Evolutionary conservation across 495 filamentous ascomycete genomes (phyloP).

Genomic region (Gamarada debralockiae): DNA sequence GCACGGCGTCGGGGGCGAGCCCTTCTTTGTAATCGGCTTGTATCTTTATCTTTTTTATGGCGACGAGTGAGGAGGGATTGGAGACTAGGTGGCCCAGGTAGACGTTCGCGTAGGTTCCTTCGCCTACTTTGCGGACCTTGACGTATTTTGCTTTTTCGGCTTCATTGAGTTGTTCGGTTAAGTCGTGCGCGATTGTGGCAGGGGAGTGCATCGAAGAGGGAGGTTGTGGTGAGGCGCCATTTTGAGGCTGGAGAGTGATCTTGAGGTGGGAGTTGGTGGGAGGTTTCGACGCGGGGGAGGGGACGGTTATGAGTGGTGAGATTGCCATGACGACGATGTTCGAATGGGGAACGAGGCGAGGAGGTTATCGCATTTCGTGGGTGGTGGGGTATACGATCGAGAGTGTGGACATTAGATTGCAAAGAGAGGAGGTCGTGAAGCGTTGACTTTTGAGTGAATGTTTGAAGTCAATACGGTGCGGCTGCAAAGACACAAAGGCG

Average conservation of each 20-base stretch:
- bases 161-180: slow-evolving; percentile 85
- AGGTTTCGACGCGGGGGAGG: slow-evolving; percentile 9
- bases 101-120: slow-evolving; percentile 96
- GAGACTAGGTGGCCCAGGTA: slow-evolving; percentile 74
- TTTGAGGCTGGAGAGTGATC: slow-evolving; percentile 3
- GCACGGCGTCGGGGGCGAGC: slow-evolving; percentile 87
- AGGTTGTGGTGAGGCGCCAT: slow-evolving; percentile 8
- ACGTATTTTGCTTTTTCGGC: slow-evolving; percentile 82
- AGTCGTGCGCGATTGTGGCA: slow-evolving; percentile 28
- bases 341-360: not conserved
- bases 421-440: too few relatives aligned
- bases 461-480: too few relatives aligned
- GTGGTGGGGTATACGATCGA: not conserved
- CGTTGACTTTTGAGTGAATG: too few relatives aligned
- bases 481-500: too few relatives aligned
- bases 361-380: not conserved
- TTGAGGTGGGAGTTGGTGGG: slow-evolving; percentile 13
- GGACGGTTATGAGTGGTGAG: slow-evolving; percentile 21
- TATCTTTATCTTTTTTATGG: slow-evolving; percentile 98
- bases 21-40: slow-evolving; percentile 79
- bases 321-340: slow-evolving; percentile 14
- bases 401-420: too few relatives aligned
- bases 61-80: slow-evolving; percentile 68
- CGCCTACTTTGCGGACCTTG: slow-evolving; percentile 81
- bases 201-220: too few relatives aligned